phyloP scores from a whole-genome alignment of 148 eudicot genomes.

The Spergularia bocconei region DNA sequence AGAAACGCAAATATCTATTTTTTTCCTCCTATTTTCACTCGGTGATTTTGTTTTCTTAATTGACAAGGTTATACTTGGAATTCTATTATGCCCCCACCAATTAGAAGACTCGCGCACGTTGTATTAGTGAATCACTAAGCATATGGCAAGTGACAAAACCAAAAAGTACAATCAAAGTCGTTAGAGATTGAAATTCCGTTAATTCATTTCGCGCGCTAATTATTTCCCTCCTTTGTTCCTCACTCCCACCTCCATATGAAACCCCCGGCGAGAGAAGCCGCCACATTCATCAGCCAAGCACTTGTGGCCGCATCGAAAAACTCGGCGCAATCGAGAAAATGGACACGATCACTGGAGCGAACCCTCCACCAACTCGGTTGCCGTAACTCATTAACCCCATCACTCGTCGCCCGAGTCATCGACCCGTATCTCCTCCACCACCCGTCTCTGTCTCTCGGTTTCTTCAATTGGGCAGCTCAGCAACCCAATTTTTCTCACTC shows the following conservation, averaged over 20 bases:
- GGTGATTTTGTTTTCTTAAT: too few relatives aligned
- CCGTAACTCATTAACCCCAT: slow-evolving; percentile 59
- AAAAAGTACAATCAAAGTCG: too few relatives aligned
- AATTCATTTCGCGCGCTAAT: background rate
- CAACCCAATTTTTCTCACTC: slow-evolving; percentile 72
- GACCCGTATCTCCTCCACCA: slow-evolving; percentile 76
- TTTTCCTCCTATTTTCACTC: too few relatives aligned
- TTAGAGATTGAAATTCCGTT: slow-evolving; percentile 3
- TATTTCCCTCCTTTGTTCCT: background rate
- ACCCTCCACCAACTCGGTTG: slow-evolving; percentile 56
- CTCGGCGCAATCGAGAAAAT: slow-evolving; percentile 33
- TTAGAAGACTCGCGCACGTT: too few relatives aligned
- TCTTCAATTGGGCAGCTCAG: slow-evolving; percentile 92
- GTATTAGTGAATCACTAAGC: too few relatives aligned
- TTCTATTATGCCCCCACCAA: too few relatives aligned
- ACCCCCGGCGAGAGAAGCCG: slow-evolving; percentile 33
- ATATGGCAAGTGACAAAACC: too few relatives aligned
- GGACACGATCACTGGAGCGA: slow-evolving; percentile 66
- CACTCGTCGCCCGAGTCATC: slow-evolving; percentile 72
- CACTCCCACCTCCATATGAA: slow-evolving; percentile 18
- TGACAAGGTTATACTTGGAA: too few relatives aligned
- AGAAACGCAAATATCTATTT: too few relatives aligned
- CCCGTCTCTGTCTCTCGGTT: slow-evolving; percentile 74
- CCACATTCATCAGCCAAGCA: slow-evolving; percentile 50
- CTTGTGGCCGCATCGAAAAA: slow-evolving; percentile 44